Percentiles rank a stretch among this genome's conserved stretches.
phyloP scores from a whole-genome alignment of 2,329 filamentous ascomycete species.

The Sodiomyces alkalinus region DNA sequence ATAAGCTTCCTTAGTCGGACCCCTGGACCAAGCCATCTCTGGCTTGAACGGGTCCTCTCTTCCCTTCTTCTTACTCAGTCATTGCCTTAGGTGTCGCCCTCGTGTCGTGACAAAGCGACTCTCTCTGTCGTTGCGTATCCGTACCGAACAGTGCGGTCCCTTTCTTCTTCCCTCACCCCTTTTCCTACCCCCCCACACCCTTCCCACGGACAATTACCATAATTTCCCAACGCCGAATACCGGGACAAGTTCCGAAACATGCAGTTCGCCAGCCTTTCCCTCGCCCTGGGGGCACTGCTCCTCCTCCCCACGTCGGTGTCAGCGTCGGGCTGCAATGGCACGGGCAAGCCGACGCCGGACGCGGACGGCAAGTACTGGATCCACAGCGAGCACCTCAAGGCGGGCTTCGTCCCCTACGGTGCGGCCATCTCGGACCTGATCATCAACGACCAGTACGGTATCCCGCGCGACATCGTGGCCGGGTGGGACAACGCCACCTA shows the following conservation, averaged over 20 bases:
- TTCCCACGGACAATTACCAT: no score
- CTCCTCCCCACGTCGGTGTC: constrained; percentile 16
- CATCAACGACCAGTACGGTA: constrained; percentile 52
- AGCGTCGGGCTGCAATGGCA: constrained; percentile 9
- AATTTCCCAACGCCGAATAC: background rate
- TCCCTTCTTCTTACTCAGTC: no score
- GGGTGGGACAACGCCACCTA: constrained; percentile 65
- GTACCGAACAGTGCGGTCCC: no score
- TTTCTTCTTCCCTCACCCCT: no score
- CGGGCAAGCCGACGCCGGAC: constrained; percentile 26
- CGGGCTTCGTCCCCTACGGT: constrained; percentile 59
- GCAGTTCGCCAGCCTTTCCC: constrained; percentile 4
- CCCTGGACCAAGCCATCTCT: no score
- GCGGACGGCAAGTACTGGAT: constrained; percentile 58
- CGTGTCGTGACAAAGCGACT: no score
- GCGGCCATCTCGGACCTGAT: constrained; percentile 58
- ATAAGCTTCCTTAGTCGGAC: no score
- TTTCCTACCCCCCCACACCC: no score
- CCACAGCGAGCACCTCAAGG: constrained; percentile 48
- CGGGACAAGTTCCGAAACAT: constrained; percentile 1
- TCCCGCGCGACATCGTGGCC: constrained; percentile 54
- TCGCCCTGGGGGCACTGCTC: constrained; percentile 4
- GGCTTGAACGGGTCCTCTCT: no score
- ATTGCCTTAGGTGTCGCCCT: no score
- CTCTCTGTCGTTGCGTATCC: no score